Evolutionary conservation across 768 basidiomycete genomes (phyloP), one percentile per base, ranked within the genome.

Genomic region (Ramaria rubella): DNA sequence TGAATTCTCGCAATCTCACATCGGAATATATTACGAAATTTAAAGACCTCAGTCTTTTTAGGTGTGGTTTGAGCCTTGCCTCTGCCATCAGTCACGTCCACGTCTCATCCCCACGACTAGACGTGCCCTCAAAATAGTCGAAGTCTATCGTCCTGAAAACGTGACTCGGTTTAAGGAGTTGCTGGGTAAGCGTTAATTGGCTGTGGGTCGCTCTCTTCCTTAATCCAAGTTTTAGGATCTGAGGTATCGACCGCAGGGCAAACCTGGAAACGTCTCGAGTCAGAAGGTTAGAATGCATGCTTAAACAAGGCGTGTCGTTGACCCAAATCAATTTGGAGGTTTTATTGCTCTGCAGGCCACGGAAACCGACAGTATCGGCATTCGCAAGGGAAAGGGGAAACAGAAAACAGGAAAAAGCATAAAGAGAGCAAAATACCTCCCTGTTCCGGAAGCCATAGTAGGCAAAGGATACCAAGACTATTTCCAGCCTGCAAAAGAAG

Each of bases 81-180:
- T 48, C 14, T 19, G 31, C 48, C 19, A 46, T 23, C n/a, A 31
- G n/a, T 54, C 44, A 43, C 34, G 29, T n/a, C 8, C 30, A 49
- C 49, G 45, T 52, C 49, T 21, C 26, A 21, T n/a, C 14, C 48
- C 23, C 42, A 50, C 61, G 53, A 27, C 12, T 51, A 85, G 86
- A 63, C 77, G 84, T 48, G 85, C 86, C 15, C 83, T 89, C 62
- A 89, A 89, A 65, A 69, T 84, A 36, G 81, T 77, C 29, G 85
- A 90, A 65, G 67, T 68, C 12, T 64, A 77, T 51, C 73, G 72
- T 30, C 65, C 70, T 67, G 60, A 78, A 65, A 31, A 70, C 68
- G 29, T 67, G 59, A 66, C 76, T 12, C 76, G 79, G 49, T 90
- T 90, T 65, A 75, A 78, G 51, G 82, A 80, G 62, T 65, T 74